A percentile compares a stretch with the other conserved stretches of the same genome.
Evolutionary conservation across 192 early-diverging fungal species (phyloP).

Genomic region (Linnemannia zychae): DNA sequence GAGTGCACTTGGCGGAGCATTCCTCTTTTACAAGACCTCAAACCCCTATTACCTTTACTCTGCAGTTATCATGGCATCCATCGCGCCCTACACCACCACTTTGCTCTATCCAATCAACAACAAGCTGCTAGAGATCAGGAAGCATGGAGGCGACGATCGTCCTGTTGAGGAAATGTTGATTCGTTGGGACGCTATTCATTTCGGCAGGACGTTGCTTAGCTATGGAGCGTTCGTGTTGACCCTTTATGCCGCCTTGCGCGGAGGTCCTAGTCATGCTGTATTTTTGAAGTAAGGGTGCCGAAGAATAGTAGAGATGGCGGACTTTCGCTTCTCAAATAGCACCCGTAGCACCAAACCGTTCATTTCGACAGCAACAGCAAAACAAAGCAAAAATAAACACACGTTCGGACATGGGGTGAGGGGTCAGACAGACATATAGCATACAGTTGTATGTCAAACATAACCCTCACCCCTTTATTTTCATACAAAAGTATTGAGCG

Average conservation of each 20-base stretch:
- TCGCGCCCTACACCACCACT: conserved; percentile 13
- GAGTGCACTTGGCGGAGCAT: conserved; percentile 18
- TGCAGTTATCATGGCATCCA: conserved; percentile 19
- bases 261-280: neutral
- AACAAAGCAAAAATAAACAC: no score
- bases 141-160: conserved; percentile 15
- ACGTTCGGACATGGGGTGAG: no score
- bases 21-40: conserved; percentile 30
- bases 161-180: conserved; percentile 37
- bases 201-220: conserved; percentile 25
- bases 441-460: no score
- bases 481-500: no score
- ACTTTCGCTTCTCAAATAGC: no score
- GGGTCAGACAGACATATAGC: no score
- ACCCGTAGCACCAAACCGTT: no score
- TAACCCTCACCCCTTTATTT: no score
- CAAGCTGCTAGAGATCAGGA: conserved; percentile 37
- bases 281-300: neutral
- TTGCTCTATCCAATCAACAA: conserved; percentile 39
- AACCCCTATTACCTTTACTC: conserved; percentile 34
- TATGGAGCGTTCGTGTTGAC: conserved; percentile 33
- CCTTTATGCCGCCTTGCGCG: conserved; percentile 25
- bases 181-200: conserved; percentile 35
- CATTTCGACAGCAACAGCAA: no score
- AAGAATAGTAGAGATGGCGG: no score